phyloP scores from a whole-genome alignment of 768 basidiomycete species.

The Boletus sp. region DNA sequence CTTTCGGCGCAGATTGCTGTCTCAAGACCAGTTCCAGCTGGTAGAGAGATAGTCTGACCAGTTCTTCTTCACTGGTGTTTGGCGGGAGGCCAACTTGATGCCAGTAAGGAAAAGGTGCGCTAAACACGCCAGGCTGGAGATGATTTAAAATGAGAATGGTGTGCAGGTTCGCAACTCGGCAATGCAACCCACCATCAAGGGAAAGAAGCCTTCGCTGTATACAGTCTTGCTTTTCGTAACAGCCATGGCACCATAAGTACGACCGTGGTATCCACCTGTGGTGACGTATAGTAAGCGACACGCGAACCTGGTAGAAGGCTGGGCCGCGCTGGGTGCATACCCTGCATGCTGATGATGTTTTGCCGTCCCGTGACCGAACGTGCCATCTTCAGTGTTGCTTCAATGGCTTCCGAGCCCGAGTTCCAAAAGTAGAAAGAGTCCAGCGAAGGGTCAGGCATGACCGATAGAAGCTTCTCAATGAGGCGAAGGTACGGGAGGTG shows the following conservation, averaged over 20 bases:
- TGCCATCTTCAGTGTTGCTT: constrained; percentile 87
- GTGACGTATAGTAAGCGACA: not conserved
- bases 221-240: constrained; percentile 93
- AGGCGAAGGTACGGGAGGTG: constrained; percentile 83
- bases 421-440: constrained; percentile 98
- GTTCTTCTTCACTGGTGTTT: constrained; percentile 50
- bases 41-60: constrained; percentile 64
- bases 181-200: constrained; percentile 67
- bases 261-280: constrained; percentile 82
- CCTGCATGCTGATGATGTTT: constrained; percentile 92
- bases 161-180: not conserved
- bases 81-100: constrained; percentile 68
- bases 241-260: constrained; percentile 91
- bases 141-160: not conserved
- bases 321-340: constrained; percentile 29
- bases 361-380: constrained; percentile 73
- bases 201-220: constrained; percentile 74
- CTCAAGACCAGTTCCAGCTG: constrained; percentile 75
- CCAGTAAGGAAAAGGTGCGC: constrained; percentile 89
- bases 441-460: constrained; percentile 88
- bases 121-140: constrained; percentile 74
- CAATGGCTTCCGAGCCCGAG: constrained; percentile 91
- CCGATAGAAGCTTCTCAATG: constrained; percentile 77
- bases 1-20: constrained; percentile 78
- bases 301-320: not conserved